These are phyloP conservation scores for Cymbidium sinense DNA, from an alignment of 106 monocot genomes.

Conservation along the genomic window DNA sequence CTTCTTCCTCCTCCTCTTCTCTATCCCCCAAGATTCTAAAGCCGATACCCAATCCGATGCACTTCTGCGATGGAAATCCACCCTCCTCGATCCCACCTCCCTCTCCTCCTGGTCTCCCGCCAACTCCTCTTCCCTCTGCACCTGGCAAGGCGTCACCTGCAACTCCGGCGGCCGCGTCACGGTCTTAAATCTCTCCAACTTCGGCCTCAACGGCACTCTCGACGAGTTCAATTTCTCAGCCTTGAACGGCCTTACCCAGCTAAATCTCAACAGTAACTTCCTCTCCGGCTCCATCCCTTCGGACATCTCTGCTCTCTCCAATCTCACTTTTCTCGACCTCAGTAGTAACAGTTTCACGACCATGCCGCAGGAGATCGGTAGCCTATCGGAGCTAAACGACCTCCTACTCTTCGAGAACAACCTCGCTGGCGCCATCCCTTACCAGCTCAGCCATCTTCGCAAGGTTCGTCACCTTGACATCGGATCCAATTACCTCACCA, in stretches of 20 bases:
- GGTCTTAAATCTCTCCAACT: conserved; percentile 25
- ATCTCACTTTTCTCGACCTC: conserved; percentile 28
- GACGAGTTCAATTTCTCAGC: conserved; percentile 41
- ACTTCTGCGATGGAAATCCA: conserved; percentile 61
- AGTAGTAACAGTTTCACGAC: conserved; percentile 47
- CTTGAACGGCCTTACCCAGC: conserved; percentile 31
- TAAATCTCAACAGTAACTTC: conserved; percentile 68
- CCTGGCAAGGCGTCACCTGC: conserved; percentile 66
- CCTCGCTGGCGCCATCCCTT: conserved; percentile 56
- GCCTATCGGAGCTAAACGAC: conserved; percentile 31
- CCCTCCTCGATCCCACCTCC: conserved; percentile 24
- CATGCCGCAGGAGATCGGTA: conserved; percentile 53
- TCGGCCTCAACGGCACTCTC: conserved; percentile 44
- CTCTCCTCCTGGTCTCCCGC: conserved; percentile 41
- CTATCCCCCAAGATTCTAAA: conserved; percentile 35
- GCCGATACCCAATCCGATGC: conserved; percentile 38
- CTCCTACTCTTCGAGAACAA: conserved; percentile 72
- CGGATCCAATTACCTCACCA: conserved; percentile 32
- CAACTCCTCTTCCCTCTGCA: conserved; percentile 44
- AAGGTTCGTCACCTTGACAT: conserved; percentile 36
- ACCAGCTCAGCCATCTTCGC: conserved; percentile 36
- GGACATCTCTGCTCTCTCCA: conserved; percentile 39
- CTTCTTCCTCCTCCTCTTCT: conserved; percentile 23
- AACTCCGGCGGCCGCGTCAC: conserved; percentile 22
- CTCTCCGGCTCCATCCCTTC: conserved; percentile 63